Evolutionary conservation across 805 yeast genomes (phyloP), one percentile per base, ranked within the genome.

Genomic region (Lipomyces chichibuensis): DNA sequence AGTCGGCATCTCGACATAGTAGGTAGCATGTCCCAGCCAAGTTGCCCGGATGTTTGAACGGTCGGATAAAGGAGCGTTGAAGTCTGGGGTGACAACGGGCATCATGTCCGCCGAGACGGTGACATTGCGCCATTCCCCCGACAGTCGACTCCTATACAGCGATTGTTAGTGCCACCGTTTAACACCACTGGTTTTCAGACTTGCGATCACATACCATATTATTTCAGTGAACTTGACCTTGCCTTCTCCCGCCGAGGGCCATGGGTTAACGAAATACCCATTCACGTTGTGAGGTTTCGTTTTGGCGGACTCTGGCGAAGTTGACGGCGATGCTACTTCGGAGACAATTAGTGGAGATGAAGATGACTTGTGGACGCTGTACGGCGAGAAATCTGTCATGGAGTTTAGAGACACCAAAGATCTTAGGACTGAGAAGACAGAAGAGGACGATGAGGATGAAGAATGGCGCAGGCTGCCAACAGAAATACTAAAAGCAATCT

Each of bases 21-120:
- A 67, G 9, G 63, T 53, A 7, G 71, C 71, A 23, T 65, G 71
- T 9, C 71, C 69, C 7, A 67, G 69, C 70, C 71, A 67, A 20
- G 69, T 65, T 23, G 69, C 69, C 20, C 69, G 60, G 51, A 64
- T 53, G 23, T 35, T 39, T 25, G 57, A 14, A 32, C 27, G 13
- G 29, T 64, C 64, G 32, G 51, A 33, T 43, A 51, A 43, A 0
- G 55, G 27, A 1, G 51, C 25, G 23, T 23, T 11, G 49, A 66
- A 63, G 56, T 49, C 62, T 8, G 66, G 69, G 20, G 25, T 37
- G 29, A 57, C 43, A 13, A 63, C 55, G 4, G 69, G 66, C 53
- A 66, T 60, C 66, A 66, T 66, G 35, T 46, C 59, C 3, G 69
- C 56, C 37, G 57, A 20, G 14, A 37, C 35, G 46, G 39, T 23